A percentile compares a stretch with the other conserved stretches of the same genome.
Conservation (phyloP, 1,284 basidiomycete genomes). For the Trichosporon asahii region DNA sequence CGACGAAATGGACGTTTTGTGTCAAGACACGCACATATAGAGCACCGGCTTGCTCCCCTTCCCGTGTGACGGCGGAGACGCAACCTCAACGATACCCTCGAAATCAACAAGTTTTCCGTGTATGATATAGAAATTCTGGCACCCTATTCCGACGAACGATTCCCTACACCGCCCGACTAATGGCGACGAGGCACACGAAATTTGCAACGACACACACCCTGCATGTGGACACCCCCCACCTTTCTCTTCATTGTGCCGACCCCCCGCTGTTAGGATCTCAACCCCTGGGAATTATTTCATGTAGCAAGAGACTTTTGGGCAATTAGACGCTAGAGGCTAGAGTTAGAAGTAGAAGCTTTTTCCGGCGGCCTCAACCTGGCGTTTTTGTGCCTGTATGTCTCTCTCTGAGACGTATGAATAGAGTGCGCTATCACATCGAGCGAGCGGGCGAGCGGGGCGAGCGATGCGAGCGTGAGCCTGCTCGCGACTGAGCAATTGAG, state of each 20-base stretch:
- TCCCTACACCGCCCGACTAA: slow-evolving; percentile 17
- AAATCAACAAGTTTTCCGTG: slow-evolving; percentile 17
- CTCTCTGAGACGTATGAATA: slow-evolving; percentile 25
- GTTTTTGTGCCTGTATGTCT: slow-evolving; percentile 22
- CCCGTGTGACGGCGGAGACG: slow-evolving; percentile 20
- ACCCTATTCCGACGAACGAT: slow-evolving; percentile 25
- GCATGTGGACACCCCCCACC: slow-evolving; percentile 4
- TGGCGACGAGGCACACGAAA: slow-evolving; percentile 27
- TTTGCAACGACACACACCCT: neutral
- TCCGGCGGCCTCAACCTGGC: slow-evolving; percentile 23
- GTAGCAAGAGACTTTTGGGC: slow-evolving; percentile 20
- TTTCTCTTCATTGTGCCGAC: slow-evolving; percentile 23
- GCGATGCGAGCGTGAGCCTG: too few relatives aligned
- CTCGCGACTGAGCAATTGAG: too few relatives aligned
- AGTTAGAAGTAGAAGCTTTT: slow-evolving; percentile 23
- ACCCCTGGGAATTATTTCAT: slow-evolving; percentile 14
- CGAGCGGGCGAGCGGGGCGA: too few relatives aligned
- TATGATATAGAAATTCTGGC: slow-evolving; percentile 23
- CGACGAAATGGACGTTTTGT: slow-evolving; percentile 25
- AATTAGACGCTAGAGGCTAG: slow-evolving; percentile 28
- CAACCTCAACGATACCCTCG: slow-evolving; percentile 16
- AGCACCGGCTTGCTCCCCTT: slow-evolving; percentile 21
- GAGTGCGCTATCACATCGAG: slow-evolving; percentile 14
- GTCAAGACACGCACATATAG: slow-evolving; percentile 16
- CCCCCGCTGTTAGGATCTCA: slow-evolving; percentile 23